These are phyloP conservation scores for Myxozyma neglecta DNA, from an alignment of 805 yeast genomes.

Conservation along the genomic window DNA sequence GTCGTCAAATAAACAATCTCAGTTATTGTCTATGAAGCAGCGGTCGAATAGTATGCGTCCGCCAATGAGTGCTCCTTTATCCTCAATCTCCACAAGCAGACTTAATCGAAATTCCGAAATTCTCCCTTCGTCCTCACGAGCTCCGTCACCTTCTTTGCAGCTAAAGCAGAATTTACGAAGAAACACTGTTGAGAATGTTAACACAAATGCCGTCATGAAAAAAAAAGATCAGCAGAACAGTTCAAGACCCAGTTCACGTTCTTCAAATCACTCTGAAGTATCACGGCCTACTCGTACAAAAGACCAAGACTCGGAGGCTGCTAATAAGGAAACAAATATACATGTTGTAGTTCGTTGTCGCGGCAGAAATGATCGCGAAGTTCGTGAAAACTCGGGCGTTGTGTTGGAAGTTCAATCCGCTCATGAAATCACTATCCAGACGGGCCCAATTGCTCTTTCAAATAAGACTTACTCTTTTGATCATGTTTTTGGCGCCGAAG, in stretches of 20 bases:
- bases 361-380: slow-evolving; percentile 59
- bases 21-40: slow-evolving; percentile 1
- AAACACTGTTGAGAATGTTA: neutral
- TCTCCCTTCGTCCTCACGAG: slow-evolving; percentile 1
- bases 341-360: slow-evolving; percentile 66
- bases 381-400: slow-evolving; percentile 57
- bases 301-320: slow-evolving; percentile 8
- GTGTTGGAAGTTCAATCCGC: slow-evolving; percentile 55
- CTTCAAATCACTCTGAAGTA: neutral
- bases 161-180: neutral
- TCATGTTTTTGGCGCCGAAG: slow-evolving; percentile 77
- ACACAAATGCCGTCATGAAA: neutral
- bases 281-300: slow-evolving; percentile 4
- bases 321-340: slow-evolving; percentile 47
- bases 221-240: slow-evolving; percentile 10
- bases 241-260: slow-evolving; percentile 8
- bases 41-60: slow-evolving; percentile 30
- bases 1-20: slow-evolving; percentile 3
- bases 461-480: slow-evolving; percentile 69
- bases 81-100: slow-evolving; percentile 17
- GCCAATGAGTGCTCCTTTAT: slow-evolving; percentile 23
- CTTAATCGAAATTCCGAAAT: slow-evolving; percentile 25
- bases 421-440: slow-evolving; percentile 51
- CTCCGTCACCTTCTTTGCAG: slow-evolving; percentile 2
- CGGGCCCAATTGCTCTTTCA: slow-evolving; percentile 41